phyloP scores from a whole-genome alignment of 768 basidiomycete genomes.

The Agrocybe praecox region DNA sequence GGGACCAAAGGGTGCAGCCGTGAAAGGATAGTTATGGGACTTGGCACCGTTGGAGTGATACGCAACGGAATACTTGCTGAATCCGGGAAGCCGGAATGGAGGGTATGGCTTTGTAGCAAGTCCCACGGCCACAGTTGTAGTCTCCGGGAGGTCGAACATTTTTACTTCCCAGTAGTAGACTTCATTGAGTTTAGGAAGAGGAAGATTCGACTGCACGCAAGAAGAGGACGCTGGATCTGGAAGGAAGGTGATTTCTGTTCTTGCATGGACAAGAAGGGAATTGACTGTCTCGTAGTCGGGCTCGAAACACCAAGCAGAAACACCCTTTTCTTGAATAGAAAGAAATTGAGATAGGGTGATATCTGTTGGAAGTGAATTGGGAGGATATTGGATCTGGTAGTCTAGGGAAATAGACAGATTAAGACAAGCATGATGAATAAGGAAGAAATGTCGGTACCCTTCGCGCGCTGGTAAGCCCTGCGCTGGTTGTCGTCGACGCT shows the following conservation, averaged over 20 bases:
- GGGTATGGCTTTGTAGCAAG: slow-evolving; percentile 98
- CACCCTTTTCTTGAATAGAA: slow-evolving; percentile 99
- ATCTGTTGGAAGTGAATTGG: slow-evolving; percentile 96
- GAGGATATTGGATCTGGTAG: slow-evolving; percentile 85
- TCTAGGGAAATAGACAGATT: slow-evolving; percentile 43
- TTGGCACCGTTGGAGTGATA: slow-evolving; percentile 98
- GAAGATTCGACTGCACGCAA: slow-evolving; percentile 95
- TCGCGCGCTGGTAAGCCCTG: slow-evolving; percentile 79
- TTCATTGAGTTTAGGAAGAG: slow-evolving; percentile 96
- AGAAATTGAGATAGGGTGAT: slow-evolving; percentile 99
- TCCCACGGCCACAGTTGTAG: slow-evolving; percentile 89
- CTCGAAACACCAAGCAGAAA: slow-evolving; percentile 99
- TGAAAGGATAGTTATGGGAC: slow-evolving; percentile 96
- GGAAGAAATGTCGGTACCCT: slow-evolving; percentile 57
- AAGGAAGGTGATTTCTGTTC: slow-evolving; percentile 98
- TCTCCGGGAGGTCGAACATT: slow-evolving; percentile 93
- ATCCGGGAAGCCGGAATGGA: slow-evolving; percentile 88
- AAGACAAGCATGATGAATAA: slow-evolving; percentile 7
- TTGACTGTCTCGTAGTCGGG: slow-evolving; percentile 96
- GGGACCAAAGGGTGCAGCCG: slow-evolving; percentile 80
- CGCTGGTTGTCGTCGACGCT: slow-evolving; percentile 64
- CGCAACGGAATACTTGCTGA: slow-evolving; percentile 85
- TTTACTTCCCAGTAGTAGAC: slow-evolving; percentile 99
- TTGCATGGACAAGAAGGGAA: slow-evolving; percentile 89
- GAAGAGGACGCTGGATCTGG: slow-evolving; percentile 94